phyloP scores from a whole-genome alignment of 2,329 filamentous ascomycete genomes.

The Neospermospora avenae region DNA sequence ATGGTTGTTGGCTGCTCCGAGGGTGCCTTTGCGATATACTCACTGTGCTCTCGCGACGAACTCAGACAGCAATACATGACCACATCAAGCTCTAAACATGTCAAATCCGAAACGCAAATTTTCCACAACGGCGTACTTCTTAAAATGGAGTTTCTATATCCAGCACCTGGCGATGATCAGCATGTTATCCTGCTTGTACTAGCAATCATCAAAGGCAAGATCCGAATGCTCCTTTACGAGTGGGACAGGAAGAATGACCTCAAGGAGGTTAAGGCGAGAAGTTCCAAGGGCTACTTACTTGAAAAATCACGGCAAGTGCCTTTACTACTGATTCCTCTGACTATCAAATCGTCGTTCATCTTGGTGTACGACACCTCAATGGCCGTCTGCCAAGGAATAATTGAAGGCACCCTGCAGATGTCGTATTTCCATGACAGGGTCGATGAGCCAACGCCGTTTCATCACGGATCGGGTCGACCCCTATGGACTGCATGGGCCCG shows the following conservation, averaged over 20 bases:
- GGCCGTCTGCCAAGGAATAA: constrained; percentile 51
- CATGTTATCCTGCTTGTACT: constrained; percentile 76
- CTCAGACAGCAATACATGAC: constrained; percentile 49
- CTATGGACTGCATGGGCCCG: constrained; percentile 85
- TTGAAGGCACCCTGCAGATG: constrained; percentile 49
- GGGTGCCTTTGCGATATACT: constrained; percentile 67
- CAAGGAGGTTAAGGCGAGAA: constrained; percentile 42
- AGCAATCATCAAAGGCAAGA: constrained; percentile 45
- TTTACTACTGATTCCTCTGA: constrained; percentile 68
- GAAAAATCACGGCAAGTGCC: constrained; percentile 56
- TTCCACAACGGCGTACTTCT: constrained; percentile 69
- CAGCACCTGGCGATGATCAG: constrained; percentile 60
- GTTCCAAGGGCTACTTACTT: constrained; percentile 49
- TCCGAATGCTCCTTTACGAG: constrained; percentile 56
- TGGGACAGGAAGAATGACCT: constrained; percentile 55
- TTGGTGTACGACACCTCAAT: constrained; percentile 61
- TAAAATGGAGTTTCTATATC: constrained; percentile 82
- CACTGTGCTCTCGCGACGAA: constrained; percentile 55
- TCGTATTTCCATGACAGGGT: constrained; percentile 43
- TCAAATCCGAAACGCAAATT: constrained; percentile 42
- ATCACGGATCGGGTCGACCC: constrained; percentile 48
- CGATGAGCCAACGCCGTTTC: constrained; percentile 42
- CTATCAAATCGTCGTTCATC: constrained; percentile 67
- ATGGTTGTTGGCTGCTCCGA: constrained; percentile 69
- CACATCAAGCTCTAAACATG: constrained; percentile 51